Evolutionary conservation across 2,329 filamentous ascomycete species (phyloP), one percentile per base, ranked within the genome.

Genomic region (Dothidotthia symphoricarpi): DNA sequence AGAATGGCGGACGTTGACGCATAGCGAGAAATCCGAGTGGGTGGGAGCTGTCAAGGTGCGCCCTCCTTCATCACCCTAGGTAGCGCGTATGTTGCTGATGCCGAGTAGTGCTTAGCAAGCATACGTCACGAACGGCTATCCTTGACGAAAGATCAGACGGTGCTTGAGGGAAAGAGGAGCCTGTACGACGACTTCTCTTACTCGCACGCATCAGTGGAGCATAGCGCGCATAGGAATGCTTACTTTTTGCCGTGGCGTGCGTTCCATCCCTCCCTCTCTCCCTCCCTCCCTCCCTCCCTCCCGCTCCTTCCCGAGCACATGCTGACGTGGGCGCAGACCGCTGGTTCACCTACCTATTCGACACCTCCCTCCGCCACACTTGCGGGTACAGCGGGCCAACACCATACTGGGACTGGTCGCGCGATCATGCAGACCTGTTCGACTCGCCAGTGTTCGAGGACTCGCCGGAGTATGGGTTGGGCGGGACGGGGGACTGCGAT

Each of bases 351-450:
- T 26, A 36, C 22, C 25, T 36, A 36, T 36, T 36, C 28, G 34
- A 36, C 16, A 36, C 27, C 7, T 36, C 34, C 13, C 34, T 36
- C 34, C 34, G 28, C 28, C 6, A 25, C 3, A 36, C 26, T 31
- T 36, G 34, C 28, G 28, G 34, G 4, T 36, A 36, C 19, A 28
- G 24, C 24, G 41, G 34, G 14, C 45, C 38, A 24, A 44, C 28
- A 22, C 39, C 39, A 13, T 67, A 66, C 49, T 67, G 63, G 63
- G 62, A 68, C 41, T 67, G 64, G 64, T 54, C 54, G 5, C 46
- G 54, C 5, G 61, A 67, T 31, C 48, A 45, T 24, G 42, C 41
- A 14, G 42, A 51, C 39, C 40, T 61, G 11, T 47, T 43, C 14
- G 24, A 31, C 16, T 53, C 59, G 8, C 37, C 56, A 27, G 43